phyloP scores from a whole-genome alignment of 2,329 filamentous ascomycete species.

The Aspergillus pseudotamarii region DNA sequence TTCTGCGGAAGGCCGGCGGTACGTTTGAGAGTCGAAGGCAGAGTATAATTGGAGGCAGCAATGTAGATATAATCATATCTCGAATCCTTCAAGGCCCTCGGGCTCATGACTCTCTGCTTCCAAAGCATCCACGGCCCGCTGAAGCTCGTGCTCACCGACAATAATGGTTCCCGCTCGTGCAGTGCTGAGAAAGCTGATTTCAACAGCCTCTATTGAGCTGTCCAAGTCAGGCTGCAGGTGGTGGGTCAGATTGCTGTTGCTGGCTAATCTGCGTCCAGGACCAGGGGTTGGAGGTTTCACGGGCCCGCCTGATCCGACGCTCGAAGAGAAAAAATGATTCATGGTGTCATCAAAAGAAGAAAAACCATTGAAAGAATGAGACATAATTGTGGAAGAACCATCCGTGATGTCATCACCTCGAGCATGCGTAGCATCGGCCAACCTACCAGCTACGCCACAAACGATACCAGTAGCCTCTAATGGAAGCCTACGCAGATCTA shows the following conservation, averaged over 20 bases:
- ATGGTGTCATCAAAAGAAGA: constrained; percentile 20
- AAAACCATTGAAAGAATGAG: constrained; percentile 20
- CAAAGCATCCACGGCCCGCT: constrained; percentile 73
- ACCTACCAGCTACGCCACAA: constrained; percentile 82
- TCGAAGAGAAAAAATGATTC: constrained; percentile 13
- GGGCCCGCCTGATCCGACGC: constrained; percentile 18
- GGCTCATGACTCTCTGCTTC: constrained; percentile 38
- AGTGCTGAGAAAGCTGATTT: constrained; percentile 89
- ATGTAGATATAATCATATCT: constrained; percentile 31
- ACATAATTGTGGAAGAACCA: constrained; percentile 21
- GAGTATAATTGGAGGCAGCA: too few species aligned
- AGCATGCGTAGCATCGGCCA: constrained; percentile 71
- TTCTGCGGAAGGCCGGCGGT: not conserved
- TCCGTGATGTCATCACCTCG: constrained; percentile 28
- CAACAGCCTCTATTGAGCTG: constrained; percentile 52
- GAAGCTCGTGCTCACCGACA: constrained; percentile 72
- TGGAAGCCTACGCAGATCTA: constrained; percentile 79
- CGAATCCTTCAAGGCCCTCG: constrained; percentile 17
- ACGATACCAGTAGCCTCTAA: constrained; percentile 92
- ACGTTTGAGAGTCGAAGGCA: not conserved
- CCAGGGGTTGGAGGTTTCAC: constrained; percentile 16
- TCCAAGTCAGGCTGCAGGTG: constrained; percentile 37
- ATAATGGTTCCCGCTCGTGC: constrained; percentile 88
- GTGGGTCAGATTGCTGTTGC: constrained; percentile 24
- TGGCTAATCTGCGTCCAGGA: constrained; percentile 11